Percentiles rank a stretch among this genome's conserved stretches.
Conservation (phyloP, 306 rosid species). For the Vicia villosa region DNA sequence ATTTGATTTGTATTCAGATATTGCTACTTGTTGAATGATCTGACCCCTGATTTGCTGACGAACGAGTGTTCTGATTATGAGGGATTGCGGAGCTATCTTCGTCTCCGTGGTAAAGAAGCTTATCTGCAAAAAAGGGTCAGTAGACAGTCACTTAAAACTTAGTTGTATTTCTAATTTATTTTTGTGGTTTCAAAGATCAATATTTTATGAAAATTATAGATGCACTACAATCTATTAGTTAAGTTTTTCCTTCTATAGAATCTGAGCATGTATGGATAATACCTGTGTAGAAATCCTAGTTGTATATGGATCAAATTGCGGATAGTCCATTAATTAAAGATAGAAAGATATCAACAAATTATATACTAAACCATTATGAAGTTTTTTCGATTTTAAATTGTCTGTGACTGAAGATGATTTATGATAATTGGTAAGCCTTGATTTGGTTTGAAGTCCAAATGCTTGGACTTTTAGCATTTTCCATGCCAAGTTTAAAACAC, state of each 20-base stretch:
- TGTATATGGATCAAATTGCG: slow-evolving; percentile 14
- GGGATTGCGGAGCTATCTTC: slow-evolving; percentile 72
- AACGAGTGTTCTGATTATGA: slow-evolving; percentile 64
- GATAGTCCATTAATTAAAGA: background rate
- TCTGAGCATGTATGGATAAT: background rate
- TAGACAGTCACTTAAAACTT: slow-evolving; percentile 39
- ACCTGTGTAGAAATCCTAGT: background rate
- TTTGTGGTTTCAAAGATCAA: background rate
- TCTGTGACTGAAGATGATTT: background rate
- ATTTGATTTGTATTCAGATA: slow-evolving; percentile 58
- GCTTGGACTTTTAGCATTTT: background rate
- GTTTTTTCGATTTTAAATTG: background rate
- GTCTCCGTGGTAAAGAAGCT: slow-evolving; percentile 77
- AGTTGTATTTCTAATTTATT: background rate
- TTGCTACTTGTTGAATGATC: slow-evolving; percentile 86
- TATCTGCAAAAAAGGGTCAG: slow-evolving; percentile 85
- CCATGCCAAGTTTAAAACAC: background rate
- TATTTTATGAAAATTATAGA: background rate
- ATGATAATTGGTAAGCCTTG: background rate
- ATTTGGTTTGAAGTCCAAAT: background rate
- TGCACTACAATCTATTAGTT: background rate
- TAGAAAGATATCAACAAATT: background rate
- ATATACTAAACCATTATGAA: slow-evolving; percentile 2
- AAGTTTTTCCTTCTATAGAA: background rate
- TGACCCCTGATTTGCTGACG: slow-evolving; percentile 77